Percentiles rank a stretch among this genome's conserved stretches.
Conservation (phyloP, 176 grass and related monocot genomes). For the Guadua angustifolia region DNA sequence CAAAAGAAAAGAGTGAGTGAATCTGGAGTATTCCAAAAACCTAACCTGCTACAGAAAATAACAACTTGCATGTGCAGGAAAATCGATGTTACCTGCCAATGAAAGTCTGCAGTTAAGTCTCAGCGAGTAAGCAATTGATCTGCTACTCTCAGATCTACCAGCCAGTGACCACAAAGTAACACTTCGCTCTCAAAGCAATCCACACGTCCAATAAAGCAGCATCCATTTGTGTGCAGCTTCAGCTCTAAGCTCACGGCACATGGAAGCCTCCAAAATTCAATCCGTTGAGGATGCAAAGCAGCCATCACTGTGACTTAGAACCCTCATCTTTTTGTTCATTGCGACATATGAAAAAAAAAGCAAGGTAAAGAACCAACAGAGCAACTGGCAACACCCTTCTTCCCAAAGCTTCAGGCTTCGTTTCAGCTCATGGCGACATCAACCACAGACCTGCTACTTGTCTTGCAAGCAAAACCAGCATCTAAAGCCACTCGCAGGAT, state of each 20-base stretch:
- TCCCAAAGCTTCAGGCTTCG: slow-evolving; percentile 64
- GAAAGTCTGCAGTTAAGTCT: background rate
- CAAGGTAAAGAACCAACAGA: slow-evolving; percentile 34
- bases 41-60: no score
- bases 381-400: slow-evolving; percentile 51
- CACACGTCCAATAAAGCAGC: slow-evolving; percentile 46
- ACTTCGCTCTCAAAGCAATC: slow-evolving; percentile 45
- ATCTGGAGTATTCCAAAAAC: no score
- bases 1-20: no score
- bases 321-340: slow-evolving; percentile 46
- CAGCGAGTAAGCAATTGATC: slow-evolving; percentile 30
- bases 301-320: slow-evolving; percentile 58
- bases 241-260: slow-evolving; percentile 42
- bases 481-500: slow-evolving; percentile 72
- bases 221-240: slow-evolving; percentile 42
- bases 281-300: slow-evolving; percentile 56
- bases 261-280: slow-evolving; percentile 22
- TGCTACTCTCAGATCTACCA: slow-evolving; percentile 48
- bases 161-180: slow-evolving; percentile 38
- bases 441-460: slow-evolving; percentile 76
- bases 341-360: slow-evolving; percentile 10
- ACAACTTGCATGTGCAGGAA: background rate
- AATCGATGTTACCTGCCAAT: background rate
- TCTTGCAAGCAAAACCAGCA: slow-evolving; percentile 96
- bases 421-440: slow-evolving; percentile 65